Conservation (phyloP, 208 protist species). For the Trypanosoma brucei region DNA sequence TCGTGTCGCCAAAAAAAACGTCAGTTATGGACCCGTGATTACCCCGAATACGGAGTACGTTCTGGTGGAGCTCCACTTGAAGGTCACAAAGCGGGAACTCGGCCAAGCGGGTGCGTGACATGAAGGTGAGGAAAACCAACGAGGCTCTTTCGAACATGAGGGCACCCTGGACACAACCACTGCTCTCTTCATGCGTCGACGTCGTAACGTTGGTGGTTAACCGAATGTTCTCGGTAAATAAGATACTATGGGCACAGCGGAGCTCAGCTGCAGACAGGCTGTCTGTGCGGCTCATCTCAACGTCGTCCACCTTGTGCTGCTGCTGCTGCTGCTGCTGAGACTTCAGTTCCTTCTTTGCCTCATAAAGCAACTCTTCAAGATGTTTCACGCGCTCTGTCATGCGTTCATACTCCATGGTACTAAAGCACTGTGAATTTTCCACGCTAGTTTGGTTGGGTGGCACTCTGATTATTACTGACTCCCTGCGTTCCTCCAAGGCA, state of each 20-base stretch:
- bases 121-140: slow-evolving; percentile 21
- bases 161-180: background rate
- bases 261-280: slow-evolving; percentile 17
- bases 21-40: slow-evolving; percentile 11
- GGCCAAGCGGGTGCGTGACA: slow-evolving; percentile 18
- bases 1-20: slow-evolving; percentile 13
- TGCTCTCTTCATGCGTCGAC: background rate
- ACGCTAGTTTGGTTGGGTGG: background rate
- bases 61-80: slow-evolving; percentile 7
- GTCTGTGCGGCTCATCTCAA: slow-evolving; percentile 5
- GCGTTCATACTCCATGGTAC: background rate
- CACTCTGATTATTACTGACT: background rate
- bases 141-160: slow-evolving; percentile 14
- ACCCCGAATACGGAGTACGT: slow-evolving; percentile 8
- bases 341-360: slow-evolving; percentile 6
- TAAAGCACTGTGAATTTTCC: background rate
- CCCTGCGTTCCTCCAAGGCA: slow-evolving; percentile 8
- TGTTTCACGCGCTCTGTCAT: slow-evolving; percentile 16
- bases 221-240: slow-evolving; percentile 29
- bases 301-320: background rate
- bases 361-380: slow-evolving; percentile 17
- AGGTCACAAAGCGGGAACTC: slow-evolving; percentile 9
- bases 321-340: background rate
- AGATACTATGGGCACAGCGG: slow-evolving; percentile 17
- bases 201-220: slow-evolving; percentile 9